These are phyloP conservation scores for Xerocomellus intermedius DNA, from an alignment of 768 basidiomycete species.

Conservation along the genomic window DNA sequence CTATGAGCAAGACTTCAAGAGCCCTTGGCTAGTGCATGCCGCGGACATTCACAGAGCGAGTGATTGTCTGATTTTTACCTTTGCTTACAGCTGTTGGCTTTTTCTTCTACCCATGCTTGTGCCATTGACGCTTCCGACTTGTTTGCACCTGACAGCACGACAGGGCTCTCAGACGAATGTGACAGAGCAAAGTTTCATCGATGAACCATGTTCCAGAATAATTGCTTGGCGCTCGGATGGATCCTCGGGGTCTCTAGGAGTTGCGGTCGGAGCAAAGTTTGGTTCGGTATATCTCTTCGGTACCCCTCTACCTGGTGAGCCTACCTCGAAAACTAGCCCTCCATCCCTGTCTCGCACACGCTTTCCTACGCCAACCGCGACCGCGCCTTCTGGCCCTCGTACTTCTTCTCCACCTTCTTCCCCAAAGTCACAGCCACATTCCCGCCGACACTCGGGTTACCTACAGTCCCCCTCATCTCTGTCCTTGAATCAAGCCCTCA, in stretches of 20 bases:
- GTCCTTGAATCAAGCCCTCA: slow-evolving; percentile 41
- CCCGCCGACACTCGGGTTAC: slow-evolving; percentile 29
- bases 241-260: slow-evolving; percentile 11
- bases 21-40: slow-evolving; percentile 5
- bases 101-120: slow-evolving; percentile 20
- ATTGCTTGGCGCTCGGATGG: slow-evolving; percentile 16
- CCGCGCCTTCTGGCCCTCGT: slow-evolving; percentile 8
- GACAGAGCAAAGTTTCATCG: slow-evolving; percentile 25
- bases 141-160: slow-evolving; percentile 11
- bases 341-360: slow-evolving; percentile 15
- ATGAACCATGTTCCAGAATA: slow-evolving; percentile 20
- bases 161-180: slow-evolving; percentile 7
- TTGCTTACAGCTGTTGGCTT: neutral
- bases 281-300: slow-evolving; percentile 32
- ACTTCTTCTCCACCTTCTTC: slow-evolving; percentile 22
- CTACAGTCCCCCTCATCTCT: slow-evolving; percentile 38
- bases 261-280: slow-evolving; percentile 19
- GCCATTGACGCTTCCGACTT: slow-evolving; percentile 23
- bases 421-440: slow-evolving; percentile 16
- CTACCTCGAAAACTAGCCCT: neutral
- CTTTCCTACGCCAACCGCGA: neutral
- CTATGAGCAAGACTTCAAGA: slow-evolving; percentile 1
- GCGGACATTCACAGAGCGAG: neutral
- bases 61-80: neutral
- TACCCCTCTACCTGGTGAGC: slow-evolving; percentile 24